A percentile compares a stretch with the other conserved stretches of the same genome.
Conservation (phyloP, 441 rosid genomes). For the Oxalis stricta region DNA sequence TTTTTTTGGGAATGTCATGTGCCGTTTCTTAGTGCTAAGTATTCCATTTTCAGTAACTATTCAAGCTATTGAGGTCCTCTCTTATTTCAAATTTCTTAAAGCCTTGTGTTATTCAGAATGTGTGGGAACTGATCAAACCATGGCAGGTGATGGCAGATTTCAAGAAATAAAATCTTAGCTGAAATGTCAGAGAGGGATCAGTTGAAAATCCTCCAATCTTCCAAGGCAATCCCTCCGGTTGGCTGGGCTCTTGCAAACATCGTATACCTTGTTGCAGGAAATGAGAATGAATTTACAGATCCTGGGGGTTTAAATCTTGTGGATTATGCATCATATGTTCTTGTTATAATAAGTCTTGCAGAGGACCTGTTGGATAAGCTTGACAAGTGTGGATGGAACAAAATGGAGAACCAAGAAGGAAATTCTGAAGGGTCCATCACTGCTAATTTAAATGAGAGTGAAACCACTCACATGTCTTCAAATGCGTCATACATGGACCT, state of each 20-base stretch:
- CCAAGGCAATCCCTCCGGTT: conserved; percentile 47
- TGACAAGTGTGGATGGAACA: conserved; percentile 29
- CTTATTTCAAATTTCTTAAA: conserved; percentile 2
- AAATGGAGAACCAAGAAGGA: conserved; percentile 31
- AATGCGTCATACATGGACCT: conserved; percentile 49
- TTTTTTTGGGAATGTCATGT: too few species aligned
- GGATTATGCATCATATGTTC: conserved; percentile 57
- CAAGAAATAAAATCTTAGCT: conserved; percentile 36
- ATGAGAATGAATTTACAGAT: conserved; percentile 50
- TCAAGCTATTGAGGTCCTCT: background rate
- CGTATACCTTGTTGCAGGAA: conserved; percentile 49
- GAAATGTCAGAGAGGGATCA: conserved; percentile 43
- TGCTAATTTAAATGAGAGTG: conserved; percentile 16
- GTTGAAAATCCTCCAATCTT: conserved; percentile 22
- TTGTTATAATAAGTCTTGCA: conserved; percentile 44
- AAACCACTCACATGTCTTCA: conserved; percentile 15
- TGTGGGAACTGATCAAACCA: conserved; percentile 60
- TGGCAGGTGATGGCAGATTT: conserved; percentile 96
- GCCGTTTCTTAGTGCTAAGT: too few species aligned
- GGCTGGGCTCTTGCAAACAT: conserved; percentile 93
- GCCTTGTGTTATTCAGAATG: conserved; percentile 20
- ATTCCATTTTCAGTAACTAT: too few species aligned
- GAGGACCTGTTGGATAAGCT: conserved; percentile 47
- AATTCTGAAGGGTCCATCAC: conserved; percentile 15
- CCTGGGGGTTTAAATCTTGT: conserved; percentile 33